Conservation (phyloP, 495 filamentous ascomycete species). For the Xylaria scruposa region DNA sequence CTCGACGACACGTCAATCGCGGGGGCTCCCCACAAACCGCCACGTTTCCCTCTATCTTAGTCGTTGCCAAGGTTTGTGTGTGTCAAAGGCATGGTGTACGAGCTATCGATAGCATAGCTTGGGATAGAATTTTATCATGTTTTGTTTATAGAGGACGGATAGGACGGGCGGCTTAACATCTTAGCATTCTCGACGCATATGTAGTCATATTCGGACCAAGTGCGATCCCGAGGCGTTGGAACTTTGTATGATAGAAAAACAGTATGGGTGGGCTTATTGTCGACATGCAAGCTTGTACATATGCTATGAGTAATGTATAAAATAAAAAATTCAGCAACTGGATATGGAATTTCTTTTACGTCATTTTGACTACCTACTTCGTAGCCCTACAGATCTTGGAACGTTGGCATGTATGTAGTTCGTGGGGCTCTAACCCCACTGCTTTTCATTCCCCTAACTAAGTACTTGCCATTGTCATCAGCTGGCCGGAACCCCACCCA, state of each 20-base stretch:
- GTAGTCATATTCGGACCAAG: no score
- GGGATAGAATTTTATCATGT: constrained; percentile 12
- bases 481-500: background rate
- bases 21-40: background rate
- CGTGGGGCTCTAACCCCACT: no score
- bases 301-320: constrained; percentile 17
- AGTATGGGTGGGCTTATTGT: background rate
- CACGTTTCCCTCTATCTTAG: background rate
- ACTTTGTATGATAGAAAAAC: background rate
- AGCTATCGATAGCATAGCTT: constrained; percentile 11
- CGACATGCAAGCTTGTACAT: constrained; percentile 7
- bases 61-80: background rate
- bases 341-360: background rate
- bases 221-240: background rate
- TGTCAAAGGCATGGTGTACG: constrained; percentile 6
- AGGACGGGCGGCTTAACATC: background rate
- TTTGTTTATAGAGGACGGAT: constrained; percentile 1
- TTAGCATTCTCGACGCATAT: background rate
- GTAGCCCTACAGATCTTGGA: background rate
- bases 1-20: background rate
- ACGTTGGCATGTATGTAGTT: no score
- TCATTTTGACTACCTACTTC: background rate
- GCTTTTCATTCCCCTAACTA: no score
- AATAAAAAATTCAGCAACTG: background rate
- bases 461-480: no score